Evolutionary conservation across 805 yeast species (phyloP).

Genomic region (Sugiyamaella lignohabitans): DNA sequence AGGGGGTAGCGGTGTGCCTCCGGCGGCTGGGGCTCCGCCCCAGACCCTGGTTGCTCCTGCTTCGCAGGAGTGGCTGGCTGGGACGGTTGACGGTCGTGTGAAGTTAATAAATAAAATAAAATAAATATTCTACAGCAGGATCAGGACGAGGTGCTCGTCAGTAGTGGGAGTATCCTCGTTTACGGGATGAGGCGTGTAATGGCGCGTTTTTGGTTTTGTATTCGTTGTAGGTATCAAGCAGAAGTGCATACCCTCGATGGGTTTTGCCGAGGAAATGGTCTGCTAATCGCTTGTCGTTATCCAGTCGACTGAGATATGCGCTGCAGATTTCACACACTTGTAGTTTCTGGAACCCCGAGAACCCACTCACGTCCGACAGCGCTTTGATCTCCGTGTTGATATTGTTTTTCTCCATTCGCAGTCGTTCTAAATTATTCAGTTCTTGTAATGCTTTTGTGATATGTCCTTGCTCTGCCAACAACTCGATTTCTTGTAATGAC

Average conservation of each 20-base stretch:
- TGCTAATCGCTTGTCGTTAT: constrained; percentile 80
- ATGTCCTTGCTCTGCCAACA: constrained; percentile 45
- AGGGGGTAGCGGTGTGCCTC: no score
- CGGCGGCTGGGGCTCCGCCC: no score
- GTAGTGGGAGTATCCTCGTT: no score
- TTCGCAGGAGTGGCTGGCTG: no score
- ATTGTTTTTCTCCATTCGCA: constrained; percentile 40
- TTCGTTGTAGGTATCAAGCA: constrained; percentile 40
- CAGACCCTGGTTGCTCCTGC: no score
- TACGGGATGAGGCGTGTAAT: no score
- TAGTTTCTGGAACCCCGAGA: constrained; percentile 79
- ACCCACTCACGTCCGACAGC: constrained; percentile 67
- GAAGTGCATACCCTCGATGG: constrained; percentile 73
- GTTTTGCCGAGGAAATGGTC: constrained; percentile 87
- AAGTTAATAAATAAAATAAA: no score
- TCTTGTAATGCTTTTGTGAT: constrained; percentile 41
- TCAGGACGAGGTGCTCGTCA: no score
- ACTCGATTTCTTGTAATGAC: constrained; percentile 58
- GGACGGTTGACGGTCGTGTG: no score
- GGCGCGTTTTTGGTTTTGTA: constrained; percentile 17
- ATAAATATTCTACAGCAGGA: no score
- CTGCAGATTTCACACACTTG: constrained; percentile 91
- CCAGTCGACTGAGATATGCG: constrained; percentile 77
- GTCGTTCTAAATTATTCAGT: constrained; percentile 40
- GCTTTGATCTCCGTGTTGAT: constrained; percentile 52